Evolutionary conservation across 345 rosid genomes (phyloP).

Genomic region (Eucalyptus urophylla): DNA sequence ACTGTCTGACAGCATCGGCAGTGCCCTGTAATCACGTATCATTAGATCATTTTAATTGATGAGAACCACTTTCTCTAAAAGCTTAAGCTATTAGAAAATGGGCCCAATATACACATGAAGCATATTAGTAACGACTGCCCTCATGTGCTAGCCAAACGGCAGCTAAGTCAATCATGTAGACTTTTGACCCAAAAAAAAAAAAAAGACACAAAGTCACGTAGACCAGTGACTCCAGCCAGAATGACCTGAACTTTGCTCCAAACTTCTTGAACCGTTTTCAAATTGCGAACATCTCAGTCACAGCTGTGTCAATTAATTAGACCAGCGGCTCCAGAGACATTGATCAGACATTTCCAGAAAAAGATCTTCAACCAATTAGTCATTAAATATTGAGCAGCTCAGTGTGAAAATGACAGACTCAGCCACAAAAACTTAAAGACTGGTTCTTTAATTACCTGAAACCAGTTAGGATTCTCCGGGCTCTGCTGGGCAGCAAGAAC

Average conservation of each 20-base stretch:
- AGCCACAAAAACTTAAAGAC: background rate
- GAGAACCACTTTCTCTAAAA: background rate
- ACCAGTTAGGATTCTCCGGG: conserved; percentile 98
- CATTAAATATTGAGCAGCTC: background rate
- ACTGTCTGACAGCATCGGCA: conserved; percentile 96
- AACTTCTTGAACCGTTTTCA: background rate
- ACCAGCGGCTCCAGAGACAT: background rate
- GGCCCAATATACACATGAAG: background rate
- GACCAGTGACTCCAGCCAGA: background rate
- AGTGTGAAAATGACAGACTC: background rate
- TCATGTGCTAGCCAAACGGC: background rate
- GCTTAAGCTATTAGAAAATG: background rate
- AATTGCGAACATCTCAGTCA: background rate
- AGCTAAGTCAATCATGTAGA: background rate
- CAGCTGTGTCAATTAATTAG: background rate
- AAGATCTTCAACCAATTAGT: background rate
- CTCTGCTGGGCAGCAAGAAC: conserved; percentile 98
- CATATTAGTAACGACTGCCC: background rate
- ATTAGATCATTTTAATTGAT: background rate
- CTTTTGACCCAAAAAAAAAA: background rate
- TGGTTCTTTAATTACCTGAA: conserved; percentile 39
- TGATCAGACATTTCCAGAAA: background rate
- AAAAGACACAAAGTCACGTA: background rate
- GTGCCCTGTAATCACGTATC: conserved; percentile 47
- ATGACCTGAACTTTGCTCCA: background rate